A percentile compares a stretch with the other conserved stretches of the same genome.
phyloP scores from a whole-genome alignment of 2,329 filamentous ascomycete genomes.

The Colletotrichum cordylinicola region DNA sequence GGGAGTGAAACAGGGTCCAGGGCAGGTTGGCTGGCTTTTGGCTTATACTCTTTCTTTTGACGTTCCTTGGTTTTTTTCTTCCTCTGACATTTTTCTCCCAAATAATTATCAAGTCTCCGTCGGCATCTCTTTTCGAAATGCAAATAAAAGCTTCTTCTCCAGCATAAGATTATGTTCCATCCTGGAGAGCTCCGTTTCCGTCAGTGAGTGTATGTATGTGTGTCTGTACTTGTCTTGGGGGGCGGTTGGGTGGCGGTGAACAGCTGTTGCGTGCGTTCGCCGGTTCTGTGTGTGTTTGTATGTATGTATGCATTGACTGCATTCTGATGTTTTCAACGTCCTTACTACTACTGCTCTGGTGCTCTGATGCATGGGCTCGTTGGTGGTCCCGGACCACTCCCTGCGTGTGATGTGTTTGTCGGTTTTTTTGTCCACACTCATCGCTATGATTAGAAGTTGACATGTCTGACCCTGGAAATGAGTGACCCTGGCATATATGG shows the following conservation, averaged over 20 bases:
- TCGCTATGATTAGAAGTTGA: background rate
- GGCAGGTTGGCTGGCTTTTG: constrained; percentile 18
- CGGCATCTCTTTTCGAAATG: background rate
- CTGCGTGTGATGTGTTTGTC: background rate
- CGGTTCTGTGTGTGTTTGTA: background rate
- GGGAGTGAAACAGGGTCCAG: constrained; percentile 21
- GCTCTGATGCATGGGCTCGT: background rate
- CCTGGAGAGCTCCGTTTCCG: background rate
- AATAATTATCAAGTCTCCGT: background rate
- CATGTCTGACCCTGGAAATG: background rate
- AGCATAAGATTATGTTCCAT: background rate
- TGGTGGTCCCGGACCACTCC: background rate
- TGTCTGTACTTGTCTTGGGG: background rate
- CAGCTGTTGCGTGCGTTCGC: background rate
- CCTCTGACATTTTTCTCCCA: background rate
- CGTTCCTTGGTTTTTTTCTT: background rate
- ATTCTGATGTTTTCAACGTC: background rate
- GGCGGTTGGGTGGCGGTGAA: background rate
- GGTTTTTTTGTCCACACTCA: background rate
- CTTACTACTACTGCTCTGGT: background rate
- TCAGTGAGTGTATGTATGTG: background rate
- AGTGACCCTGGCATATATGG: background rate
- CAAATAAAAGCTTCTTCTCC: background rate
- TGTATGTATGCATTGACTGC: background rate
- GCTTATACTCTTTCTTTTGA: background rate